Evolutionary conservation across 805 yeast genomes (phyloP).

Genomic region (Hanseniaspora guilliermondii): DNA sequence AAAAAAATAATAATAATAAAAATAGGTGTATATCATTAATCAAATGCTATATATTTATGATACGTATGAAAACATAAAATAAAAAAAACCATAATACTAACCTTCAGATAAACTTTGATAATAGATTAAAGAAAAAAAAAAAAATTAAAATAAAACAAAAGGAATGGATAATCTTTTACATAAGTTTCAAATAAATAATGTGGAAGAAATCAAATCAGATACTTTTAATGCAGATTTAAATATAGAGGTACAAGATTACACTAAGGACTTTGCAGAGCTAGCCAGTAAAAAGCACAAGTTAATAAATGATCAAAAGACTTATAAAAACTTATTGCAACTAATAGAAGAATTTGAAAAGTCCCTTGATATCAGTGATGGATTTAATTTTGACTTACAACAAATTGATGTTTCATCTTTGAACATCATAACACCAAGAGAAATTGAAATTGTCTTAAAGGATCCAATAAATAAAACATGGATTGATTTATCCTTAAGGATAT

Average conservation of each 20-base stretch:
- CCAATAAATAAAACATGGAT: slow-evolving; percentile 1
- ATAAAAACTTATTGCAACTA: background rate
- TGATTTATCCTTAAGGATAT: background rate
- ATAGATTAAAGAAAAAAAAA: background rate
- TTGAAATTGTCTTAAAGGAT: background rate
- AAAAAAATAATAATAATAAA: too few species aligned
- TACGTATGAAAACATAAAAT: too few species aligned
- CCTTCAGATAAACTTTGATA: too few species aligned
- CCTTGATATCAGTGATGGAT: slow-evolving; percentile 13
- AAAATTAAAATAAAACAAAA: background rate
- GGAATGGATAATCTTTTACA: background rate
- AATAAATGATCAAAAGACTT: background rate
- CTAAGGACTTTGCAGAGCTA: background rate
- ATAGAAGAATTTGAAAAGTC: background rate
- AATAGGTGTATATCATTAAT: too few species aligned
- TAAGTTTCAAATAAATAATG: background rate
- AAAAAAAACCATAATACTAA: too few species aligned
- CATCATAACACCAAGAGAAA: slow-evolving; percentile 14
- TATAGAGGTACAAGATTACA: background rate
- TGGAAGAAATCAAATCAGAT: background rate
- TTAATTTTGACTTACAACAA: slow-evolving; percentile 12
- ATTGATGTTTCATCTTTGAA: slow-evolving; percentile 11
- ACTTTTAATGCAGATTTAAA: background rate
- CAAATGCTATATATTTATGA: too few species aligned
- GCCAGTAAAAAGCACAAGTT: slow-evolving; percentile 2